Evolutionary conservation across 139 green algal genomes (phyloP), one percentile per base, ranked within the genome.

Genomic region (Parachlorella kessleri): DNA sequence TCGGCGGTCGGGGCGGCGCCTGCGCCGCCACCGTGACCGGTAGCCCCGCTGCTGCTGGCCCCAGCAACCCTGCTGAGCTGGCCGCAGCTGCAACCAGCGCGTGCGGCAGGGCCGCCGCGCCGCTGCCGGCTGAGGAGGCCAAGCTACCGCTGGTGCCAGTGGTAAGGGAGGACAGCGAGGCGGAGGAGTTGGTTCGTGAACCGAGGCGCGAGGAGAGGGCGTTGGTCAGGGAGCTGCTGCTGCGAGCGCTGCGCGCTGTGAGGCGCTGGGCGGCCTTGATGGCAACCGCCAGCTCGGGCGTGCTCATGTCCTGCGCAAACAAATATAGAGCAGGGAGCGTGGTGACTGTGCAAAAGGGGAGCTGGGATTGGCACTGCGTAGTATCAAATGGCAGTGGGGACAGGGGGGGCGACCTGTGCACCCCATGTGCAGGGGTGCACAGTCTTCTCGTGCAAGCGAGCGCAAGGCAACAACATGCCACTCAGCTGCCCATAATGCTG

Each of bases 241-340:
- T n/a, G n/a, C 48, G 48, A 14, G 48, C 75, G 64, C 18, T 36
- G 66, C 75, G 75, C 2, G 55, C 75, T 38, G 37, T 74, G 33
- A 95, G 80, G 70, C 89, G 88, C 88, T 96, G 92, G 9, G 92
- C 90, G 6, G 90, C 83, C 63, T 93, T 91, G 64, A 97, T 92
- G 23, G 93, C 93, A 30, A 93, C 86, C 0, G 85, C 86, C 9
- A 96, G 84, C 86, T 96, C 92, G 0, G 91, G 90, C 26, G 90
- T 92, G 33, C 59, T 84, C 84, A 97, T 91, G 76, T 97, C 93
- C 41, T 90, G 79, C 66, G n/a, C n/a, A n/a, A n/a, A n/a, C n/a
- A n/a, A n/a, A n/a, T n/a, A n/a, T n/a, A n/a, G n/a, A n/a, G n/a
- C n/a, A n/a, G n/a, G n/a, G n/a, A n/a, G n/a, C n/a, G n/a, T n/a